Percentiles rank a stretch among this genome's conserved stretches.
phyloP scores from a whole-genome alignment of 2,329 filamentous ascomycete genomes.

The Macrophomina phaseolina region DNA sequence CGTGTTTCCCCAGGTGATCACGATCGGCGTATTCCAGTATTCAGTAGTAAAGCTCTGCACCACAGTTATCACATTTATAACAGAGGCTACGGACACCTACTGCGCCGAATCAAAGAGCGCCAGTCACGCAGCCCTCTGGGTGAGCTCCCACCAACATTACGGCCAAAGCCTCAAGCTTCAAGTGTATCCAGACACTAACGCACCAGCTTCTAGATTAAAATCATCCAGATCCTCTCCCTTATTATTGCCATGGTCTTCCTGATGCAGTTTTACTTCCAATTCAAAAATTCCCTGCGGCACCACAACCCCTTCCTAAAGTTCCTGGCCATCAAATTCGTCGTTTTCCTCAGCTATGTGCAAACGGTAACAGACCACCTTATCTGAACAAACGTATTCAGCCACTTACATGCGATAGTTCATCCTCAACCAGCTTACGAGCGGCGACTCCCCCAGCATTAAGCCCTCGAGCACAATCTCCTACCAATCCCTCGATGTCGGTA shows the following conservation, averaged over 20 bases:
- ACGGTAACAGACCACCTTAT: not conserved
- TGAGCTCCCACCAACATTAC: not conserved
- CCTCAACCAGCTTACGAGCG: too few relatives aligned
- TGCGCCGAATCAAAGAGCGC: slow-evolving; percentile 67
- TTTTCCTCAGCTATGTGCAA: slow-evolving; percentile 88
- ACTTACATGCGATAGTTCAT: too few relatives aligned
- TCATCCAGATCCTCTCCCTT: slow-evolving; percentile 71
- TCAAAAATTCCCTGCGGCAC: slow-evolving; percentile 67
- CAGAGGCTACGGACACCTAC: slow-evolving; percentile 70
- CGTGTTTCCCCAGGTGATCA: slow-evolving; percentile 60
- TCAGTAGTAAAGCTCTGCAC: slow-evolving; percentile 76
- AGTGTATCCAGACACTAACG: slow-evolving; percentile 40
- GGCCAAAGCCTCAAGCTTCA: too few relatives aligned
- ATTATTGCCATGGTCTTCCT: slow-evolving; percentile 82
- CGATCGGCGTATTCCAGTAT: slow-evolving; percentile 80
- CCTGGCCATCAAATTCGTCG: slow-evolving; percentile 82
- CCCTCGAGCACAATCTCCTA: not conserved
- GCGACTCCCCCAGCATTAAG: not conserved
- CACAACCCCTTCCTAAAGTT: slow-evolving; percentile 77
- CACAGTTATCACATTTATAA: slow-evolving; percentile 74
- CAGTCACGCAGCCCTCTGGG: not conserved
- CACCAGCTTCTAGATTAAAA: slow-evolving; percentile 69
- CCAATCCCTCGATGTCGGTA: slow-evolving; percentile 68
- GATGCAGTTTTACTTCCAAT: slow-evolving; percentile 80
- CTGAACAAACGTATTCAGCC: too few relatives aligned